phyloP scores from a whole-genome alignment of 331 rosid species.

The Prunus yedoensis region DNA sequence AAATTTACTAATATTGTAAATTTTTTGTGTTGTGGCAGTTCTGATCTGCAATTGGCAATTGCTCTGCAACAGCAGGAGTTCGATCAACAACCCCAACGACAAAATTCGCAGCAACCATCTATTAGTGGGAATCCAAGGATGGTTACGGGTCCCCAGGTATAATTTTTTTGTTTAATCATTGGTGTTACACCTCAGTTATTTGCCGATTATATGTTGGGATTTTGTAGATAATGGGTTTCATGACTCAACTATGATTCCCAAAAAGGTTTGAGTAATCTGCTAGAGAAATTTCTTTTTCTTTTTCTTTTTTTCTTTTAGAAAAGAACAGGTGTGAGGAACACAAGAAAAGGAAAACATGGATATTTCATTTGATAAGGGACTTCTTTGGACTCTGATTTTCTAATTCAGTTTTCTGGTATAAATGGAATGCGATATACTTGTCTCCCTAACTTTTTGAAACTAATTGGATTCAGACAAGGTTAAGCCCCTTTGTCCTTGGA shows the following conservation, averaged over 20 bases:
- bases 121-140: conserved; percentile 56
- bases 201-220: neutral
- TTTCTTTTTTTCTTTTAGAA: too few relatives aligned
- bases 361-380: neutral
- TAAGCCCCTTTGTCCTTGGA: neutral
- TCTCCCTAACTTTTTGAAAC: neutral
- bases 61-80: conserved; percentile 98
- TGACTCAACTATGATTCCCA: neutral
- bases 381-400: neutral
- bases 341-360: neutral
- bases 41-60: conserved; percentile 93
- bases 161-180: conserved; percentile 11
- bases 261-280: neutral
- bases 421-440: neutral
- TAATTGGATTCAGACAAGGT: neutral
- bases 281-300: too few relatives aligned
- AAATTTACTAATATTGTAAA: neutral
- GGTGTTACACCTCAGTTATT: neutral
- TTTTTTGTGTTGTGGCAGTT: conserved; percentile 51
- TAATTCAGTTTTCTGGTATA: neutral
- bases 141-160: conserved; percentile 93
- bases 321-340: neutral
- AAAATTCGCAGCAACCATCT: conserved; percentile 59
- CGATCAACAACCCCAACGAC: conserved; percentile 78
- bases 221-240: neutral